Conservation (phyloP, 1,284 basidiomycete genomes). For the Malassezia brasiliensis region DNA sequence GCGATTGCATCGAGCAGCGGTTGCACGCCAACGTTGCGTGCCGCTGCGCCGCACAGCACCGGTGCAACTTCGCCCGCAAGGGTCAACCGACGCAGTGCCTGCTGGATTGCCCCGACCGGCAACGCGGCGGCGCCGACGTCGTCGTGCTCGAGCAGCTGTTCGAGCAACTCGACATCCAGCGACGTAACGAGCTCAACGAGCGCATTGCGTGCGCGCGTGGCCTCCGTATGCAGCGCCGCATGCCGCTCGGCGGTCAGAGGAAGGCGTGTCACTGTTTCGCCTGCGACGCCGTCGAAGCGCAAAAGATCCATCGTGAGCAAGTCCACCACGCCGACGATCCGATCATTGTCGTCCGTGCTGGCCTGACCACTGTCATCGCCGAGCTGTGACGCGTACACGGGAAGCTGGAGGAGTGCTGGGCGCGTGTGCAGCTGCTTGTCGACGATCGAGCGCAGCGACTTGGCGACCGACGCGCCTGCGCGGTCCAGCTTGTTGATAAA, state of each 20-base stretch:
- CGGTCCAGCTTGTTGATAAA: slow-evolving; percentile 83
- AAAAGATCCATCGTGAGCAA: slow-evolving; percentile 29
- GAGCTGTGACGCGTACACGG: slow-evolving; percentile 59
- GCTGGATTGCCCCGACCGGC: slow-evolving; percentile 15
- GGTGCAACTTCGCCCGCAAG: slow-evolving; percentile 62
- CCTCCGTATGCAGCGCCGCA: slow-evolving; percentile 56
- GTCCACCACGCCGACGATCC: slow-evolving; percentile 55
- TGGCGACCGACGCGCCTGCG: slow-evolving; percentile 65
- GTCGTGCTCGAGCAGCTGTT: slow-evolving; percentile 54
- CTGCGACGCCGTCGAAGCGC: slow-evolving; percentile 31
- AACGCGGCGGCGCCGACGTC: slow-evolving; percentile 23
- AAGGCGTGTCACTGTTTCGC: slow-evolving; percentile 21
- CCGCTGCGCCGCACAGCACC: slow-evolving; percentile 71
- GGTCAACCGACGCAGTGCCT: slow-evolving; percentile 61
- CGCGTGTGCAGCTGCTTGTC: slow-evolving; percentile 62
- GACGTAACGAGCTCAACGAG: slow-evolving; percentile 69
- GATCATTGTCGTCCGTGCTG: slow-evolving; percentile 65
- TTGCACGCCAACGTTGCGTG: slow-evolving; percentile 70
- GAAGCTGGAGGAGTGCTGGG: slow-evolving; percentile 65
- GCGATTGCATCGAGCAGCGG: slow-evolving; percentile 70
- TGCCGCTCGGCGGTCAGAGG: slow-evolving; percentile 16
- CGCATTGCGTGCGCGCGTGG: slow-evolving; percentile 60
- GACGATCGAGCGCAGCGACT: slow-evolving; percentile 61
- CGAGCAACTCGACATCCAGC: slow-evolving; percentile 68
- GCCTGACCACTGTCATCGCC: slow-evolving; percentile 57